phyloP scores from a whole-genome alignment of 768 basidiomycete species.

The Pholiota conissans region DNA sequence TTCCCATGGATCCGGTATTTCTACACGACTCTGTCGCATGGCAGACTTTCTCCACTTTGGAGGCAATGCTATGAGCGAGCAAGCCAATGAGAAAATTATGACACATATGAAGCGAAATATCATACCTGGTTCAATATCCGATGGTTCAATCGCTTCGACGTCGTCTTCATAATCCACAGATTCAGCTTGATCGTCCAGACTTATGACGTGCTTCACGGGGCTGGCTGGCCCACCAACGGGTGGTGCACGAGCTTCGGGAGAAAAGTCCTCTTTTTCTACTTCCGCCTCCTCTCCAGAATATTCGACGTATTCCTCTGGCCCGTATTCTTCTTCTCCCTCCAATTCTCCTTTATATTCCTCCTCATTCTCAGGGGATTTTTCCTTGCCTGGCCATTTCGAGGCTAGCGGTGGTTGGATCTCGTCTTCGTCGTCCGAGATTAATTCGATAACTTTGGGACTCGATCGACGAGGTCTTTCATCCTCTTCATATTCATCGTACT shows the following conservation, averaged over 20 bases:
- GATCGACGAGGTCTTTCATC: slow-evolving; percentile 7
- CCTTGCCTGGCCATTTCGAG: slow-evolving; percentile 1
- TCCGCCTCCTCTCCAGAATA: slow-evolving; percentile 15
- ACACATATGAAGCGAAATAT: background rate
- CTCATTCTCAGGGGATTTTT: background rate
- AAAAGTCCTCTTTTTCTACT: background rate
- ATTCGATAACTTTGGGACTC: slow-evolving; percentile 19
- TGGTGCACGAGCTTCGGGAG: background rate
- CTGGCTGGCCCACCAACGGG: background rate
- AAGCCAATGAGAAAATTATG: slow-evolving; percentile 5
- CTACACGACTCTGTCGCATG: slow-evolving; percentile 15
- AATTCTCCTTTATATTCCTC: slow-evolving; percentile 10
- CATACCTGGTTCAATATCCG: background rate
- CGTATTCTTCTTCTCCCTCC: slow-evolving; percentile 8
- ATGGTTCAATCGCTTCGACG: background rate
- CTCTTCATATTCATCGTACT: slow-evolving; percentile 18
- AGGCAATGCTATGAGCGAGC: slow-evolving; percentile 20
- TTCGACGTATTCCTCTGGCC: slow-evolving; percentile 5
- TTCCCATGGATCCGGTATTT: slow-evolving; percentile 36
- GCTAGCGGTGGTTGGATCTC: slow-evolving; percentile 12
- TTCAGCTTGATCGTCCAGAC: slow-evolving; percentile 1
- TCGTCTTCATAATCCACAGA: slow-evolving; percentile 3
- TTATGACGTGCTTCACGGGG: background rate
- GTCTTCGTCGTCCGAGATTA: slow-evolving; percentile 22
- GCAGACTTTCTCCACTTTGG: slow-evolving; percentile 10